Base-by-base conservation (phyloP, 225 moss, liverwort and hornwort species). In the Ulota crispa region DNA sequence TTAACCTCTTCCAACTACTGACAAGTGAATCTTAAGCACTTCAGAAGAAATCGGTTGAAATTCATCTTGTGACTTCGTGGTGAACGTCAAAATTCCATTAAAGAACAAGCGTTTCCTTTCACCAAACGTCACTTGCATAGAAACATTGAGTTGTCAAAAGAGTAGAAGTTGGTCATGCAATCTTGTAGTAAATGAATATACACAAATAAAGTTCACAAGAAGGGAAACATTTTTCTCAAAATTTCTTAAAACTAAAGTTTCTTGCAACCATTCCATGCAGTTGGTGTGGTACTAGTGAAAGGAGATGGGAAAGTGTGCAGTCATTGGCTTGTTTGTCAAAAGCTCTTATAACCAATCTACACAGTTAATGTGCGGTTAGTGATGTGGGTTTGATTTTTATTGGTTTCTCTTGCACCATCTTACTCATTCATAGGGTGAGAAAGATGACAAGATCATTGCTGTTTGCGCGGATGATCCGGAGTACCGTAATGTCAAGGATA, bases 401-500 rank as follows among this genome's bases (percentile, higher is more conserved):
- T 32, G 32, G 15, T 61, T 21, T 76, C 45, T 68, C 42, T 9
- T 76, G 37, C 41, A 19, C 19, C 52, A 28, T 4, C 37, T 55
- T 45, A 4, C 30, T 37, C 7, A n/a, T 55, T 73, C 26, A 19
- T 65, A 94, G 95, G 95, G 95, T 61, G 96, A 97, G 83, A 93
- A 89, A 81, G 95, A 93, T 77, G 96, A 95, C 84, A 97, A 95
- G 85, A 93, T 97, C 53, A 94, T 93, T 18, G 92, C 92, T 50
- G 93, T 93, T 28, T 93, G 93, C 74, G 93, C 90, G 8, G 96
- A 94, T 83, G 93, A 97, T 80, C 96, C 93, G 7, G 95, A 95
- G 67, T 92, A 89, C 55, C 87, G 93, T 30, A 92, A 90, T 36
- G 92, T 90, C 72, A 84, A 70, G 47, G 96, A 97, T 72, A 92